Conservation (phyloP, 495 filamentous ascomycete genomes). For the Penicillium lagena region DNA sequence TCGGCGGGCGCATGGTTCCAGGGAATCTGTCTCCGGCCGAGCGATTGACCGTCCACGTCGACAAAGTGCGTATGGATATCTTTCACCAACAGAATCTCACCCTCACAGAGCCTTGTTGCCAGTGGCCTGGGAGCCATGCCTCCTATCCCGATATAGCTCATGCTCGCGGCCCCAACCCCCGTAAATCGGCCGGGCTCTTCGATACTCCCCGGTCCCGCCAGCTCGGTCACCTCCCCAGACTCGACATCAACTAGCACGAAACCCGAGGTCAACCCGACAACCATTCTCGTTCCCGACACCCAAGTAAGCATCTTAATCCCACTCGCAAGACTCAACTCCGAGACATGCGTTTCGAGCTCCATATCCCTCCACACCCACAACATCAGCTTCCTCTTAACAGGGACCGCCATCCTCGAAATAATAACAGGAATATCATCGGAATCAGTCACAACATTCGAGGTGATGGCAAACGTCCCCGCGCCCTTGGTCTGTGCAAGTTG, state of each 20-base stretch:
- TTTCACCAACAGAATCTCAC: conserved; percentile 82
- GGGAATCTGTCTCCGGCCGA: conserved; percentile 82
- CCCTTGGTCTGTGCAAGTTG: conserved; percentile 76
- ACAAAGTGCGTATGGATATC: conserved; percentile 95
- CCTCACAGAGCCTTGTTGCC: conserved; percentile 72
- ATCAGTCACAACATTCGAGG: conserved; percentile 91
- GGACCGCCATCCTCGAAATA: conserved; percentile 82
- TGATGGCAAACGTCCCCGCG: conserved; percentile 85
- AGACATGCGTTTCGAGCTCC: conserved; percentile 67
- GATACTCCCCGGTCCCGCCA: conserved; percentile 72
- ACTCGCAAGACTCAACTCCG: conserved; percentile 73
- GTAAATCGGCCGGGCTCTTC: conserved; percentile 59
- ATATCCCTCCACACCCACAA: conserved; percentile 95
- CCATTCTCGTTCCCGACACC: conserved; percentile 76
- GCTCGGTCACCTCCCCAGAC: conserved; percentile 59
- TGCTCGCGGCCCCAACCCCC: conserved; percentile 65
- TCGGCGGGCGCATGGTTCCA: conserved; percentile 85
- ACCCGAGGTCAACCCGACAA: conserved; percentile 80
- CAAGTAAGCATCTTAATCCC: conserved; percentile 80
- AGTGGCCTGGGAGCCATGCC: conserved; percentile 86
- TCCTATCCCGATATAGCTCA: conserved; percentile 94
- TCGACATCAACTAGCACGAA: conserved; percentile 88
- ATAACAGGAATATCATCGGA: conserved; percentile 77
- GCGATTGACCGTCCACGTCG: conserved; percentile 69
- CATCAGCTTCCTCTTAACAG: conserved; percentile 81